Evolutionary conservation across 495 filamentous ascomycete genomes (phyloP).

Genomic region (Polyplosphaeria fusca): DNA sequence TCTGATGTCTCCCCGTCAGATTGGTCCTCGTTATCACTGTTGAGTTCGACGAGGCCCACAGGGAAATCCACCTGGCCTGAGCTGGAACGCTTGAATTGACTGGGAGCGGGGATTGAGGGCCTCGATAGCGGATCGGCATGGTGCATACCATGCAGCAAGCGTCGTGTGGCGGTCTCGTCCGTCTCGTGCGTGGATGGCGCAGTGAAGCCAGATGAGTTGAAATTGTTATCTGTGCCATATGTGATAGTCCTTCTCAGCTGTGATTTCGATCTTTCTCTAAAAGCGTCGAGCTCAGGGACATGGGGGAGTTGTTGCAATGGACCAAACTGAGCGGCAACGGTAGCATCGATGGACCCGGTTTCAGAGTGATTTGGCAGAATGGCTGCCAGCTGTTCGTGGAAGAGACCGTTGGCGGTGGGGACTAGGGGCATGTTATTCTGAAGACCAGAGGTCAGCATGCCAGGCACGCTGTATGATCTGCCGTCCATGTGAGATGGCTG

Average conservation of each 20-base stretch:
- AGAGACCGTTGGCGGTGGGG: constrained; percentile 10
- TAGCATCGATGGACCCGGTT: constrained; percentile 24
- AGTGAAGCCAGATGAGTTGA: constrained; percentile 12
- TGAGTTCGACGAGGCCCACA: constrained; percentile 39
- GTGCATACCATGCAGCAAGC: constrained; percentile 15
- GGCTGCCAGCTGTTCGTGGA: constrained; percentile 24
- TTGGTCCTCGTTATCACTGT: constrained; percentile 25
- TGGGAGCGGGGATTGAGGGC: constrained; percentile 42
- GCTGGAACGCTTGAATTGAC: constrained; percentile 57
- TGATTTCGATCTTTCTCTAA: constrained; percentile 2
- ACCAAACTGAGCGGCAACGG: constrained; percentile 22
- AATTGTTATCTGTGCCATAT: constrained; percentile 28
- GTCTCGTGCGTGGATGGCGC: constrained; percentile 11
- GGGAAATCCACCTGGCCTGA: constrained; percentile 40
- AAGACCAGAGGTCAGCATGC: neutral
- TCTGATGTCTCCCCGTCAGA: constrained; percentile 30
- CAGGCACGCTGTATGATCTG: constrained; percentile 13
- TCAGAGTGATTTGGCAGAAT: constrained; percentile 21
- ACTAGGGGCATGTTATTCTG: constrained; percentile 15
- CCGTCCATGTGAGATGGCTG: constrained; percentile 5
- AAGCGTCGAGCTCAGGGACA: constrained; percentile 2
- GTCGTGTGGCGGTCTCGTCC: constrained; percentile 13
- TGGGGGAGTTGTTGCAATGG: constrained; percentile 2
- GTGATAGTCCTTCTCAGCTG: constrained; percentile 21
- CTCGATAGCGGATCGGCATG: constrained; percentile 2